phyloP scores from a whole-genome alignment of 768 basidiomycete genomes.

The Russula earlei region DNA sequence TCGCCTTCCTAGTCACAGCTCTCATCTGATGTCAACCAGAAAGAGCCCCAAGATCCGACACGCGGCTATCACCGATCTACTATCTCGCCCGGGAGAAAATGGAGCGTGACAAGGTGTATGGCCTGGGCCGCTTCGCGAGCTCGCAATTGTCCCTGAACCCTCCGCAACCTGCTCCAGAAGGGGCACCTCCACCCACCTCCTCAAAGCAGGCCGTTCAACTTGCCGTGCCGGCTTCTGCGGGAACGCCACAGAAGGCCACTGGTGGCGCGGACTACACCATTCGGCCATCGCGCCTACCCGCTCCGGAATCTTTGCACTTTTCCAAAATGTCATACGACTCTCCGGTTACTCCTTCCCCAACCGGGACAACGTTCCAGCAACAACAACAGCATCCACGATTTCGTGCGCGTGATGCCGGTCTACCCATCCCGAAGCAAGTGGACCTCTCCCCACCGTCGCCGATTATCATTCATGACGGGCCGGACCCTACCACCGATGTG shows the following conservation, averaged over 20 bases:
- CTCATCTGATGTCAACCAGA: constrained; percentile 36
- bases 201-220: constrained; percentile 8
- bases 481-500: neutral
- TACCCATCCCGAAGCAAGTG: constrained; percentile 31
- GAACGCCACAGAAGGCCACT: constrained; percentile 27
- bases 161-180: constrained; percentile 3
- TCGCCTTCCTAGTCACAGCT: constrained; percentile 50
- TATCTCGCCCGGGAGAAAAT: constrained; percentile 93
- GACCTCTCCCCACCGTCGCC: constrained; percentile 22
- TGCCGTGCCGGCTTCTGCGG: constrained; percentile 25
- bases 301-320: constrained; percentile 73
- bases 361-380: constrained; percentile 43
- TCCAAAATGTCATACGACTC: constrained; percentile 75
- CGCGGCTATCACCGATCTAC: constrained; percentile 94
- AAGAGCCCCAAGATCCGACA: constrained; percentile 67
- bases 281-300: constrained; percentile 71
- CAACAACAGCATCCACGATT: constrained; percentile 49
- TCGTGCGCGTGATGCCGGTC: constrained; percentile 57
- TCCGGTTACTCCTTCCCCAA: constrained; percentile 46
- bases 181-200: constrained; percentile 18
- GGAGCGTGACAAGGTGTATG: constrained; percentile 90
- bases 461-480: neutral
- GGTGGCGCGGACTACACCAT: constrained; percentile 72
- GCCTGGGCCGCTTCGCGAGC: constrained; percentile 86
- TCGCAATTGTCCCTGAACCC: constrained; percentile 57